Percentiles rank a stretch among this genome's conserved stretches.
Conservation (phyloP, 805 yeast genomes). For the Pichia rugopelliculosa region DNA sequence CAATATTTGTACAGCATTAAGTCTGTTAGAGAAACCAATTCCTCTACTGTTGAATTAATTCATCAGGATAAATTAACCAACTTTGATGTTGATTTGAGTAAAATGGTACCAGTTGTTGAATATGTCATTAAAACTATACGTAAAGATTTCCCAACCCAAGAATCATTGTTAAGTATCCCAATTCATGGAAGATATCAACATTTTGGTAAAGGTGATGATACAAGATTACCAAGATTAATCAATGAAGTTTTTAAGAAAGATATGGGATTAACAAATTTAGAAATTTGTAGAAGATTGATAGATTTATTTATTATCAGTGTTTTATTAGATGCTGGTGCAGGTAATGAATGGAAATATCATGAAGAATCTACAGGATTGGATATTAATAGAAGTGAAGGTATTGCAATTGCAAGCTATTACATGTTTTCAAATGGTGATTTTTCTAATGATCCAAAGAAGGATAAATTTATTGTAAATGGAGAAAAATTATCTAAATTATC, state of each 20-base stretch:
- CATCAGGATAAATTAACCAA: conserved; percentile 31
- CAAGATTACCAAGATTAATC: conserved; percentile 39
- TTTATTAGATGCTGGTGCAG: conserved; percentile 63
- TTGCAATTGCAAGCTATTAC: conserved; percentile 53
- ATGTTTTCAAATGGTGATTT: conserved; percentile 46
- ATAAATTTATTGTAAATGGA: conserved; percentile 40
- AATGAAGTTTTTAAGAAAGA: conserved; percentile 26
- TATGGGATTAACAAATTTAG: conserved; percentile 23
- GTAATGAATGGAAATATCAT: conserved; percentile 45
- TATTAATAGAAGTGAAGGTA: conserved; percentile 49
- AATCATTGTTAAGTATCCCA: conserved; percentile 39
- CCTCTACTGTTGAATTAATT: conserved; percentile 36
- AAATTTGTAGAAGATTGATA: conserved; percentile 45
- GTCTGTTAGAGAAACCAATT: conserved; percentile 49
- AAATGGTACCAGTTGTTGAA: conserved; percentile 36
- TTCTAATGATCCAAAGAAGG: conserved; percentile 22
- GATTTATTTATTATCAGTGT: conserved; percentile 57
- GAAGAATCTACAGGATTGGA: conserved; percentile 30
- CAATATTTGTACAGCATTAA: conserved; percentile 40
- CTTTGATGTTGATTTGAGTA: conserved; percentile 38
- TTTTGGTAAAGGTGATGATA: conserved; percentile 43
- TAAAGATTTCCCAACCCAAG: conserved; percentile 37
- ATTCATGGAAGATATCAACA: conserved; percentile 68
- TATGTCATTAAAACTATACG: conserved; percentile 39
- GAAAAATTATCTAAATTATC: conserved; percentile 31